phyloP scores from a whole-genome alignment of 371 early-diverging fungal genomes.

The Mortierella sp. region DNA sequence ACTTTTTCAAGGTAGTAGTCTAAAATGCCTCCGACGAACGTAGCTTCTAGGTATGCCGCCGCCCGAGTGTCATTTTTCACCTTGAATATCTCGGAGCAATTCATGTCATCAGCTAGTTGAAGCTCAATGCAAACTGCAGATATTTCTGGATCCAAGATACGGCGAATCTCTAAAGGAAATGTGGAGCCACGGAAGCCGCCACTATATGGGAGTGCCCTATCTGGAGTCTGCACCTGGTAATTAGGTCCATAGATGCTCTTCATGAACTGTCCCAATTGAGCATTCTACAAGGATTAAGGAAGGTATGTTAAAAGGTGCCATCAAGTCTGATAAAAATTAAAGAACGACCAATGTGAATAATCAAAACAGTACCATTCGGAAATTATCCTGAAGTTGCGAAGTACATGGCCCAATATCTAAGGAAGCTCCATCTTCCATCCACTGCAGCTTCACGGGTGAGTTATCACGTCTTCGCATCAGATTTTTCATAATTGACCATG shows the following conservation, averaged over 20 bases:
- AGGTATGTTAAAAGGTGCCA: background rate
- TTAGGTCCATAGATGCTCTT: slow-evolving; percentile 66
- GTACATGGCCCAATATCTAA: slow-evolving; percentile 69
- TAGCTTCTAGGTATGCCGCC: slow-evolving; percentile 58
- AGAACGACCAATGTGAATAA: background rate
- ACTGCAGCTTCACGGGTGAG: slow-evolving; percentile 56
- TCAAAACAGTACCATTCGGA: slow-evolving; percentile 63
- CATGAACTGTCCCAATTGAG: slow-evolving; percentile 65
- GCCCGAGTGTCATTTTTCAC: slow-evolving; percentile 25
- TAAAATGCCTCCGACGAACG: slow-evolving; percentile 58
- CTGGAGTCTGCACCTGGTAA: slow-evolving; percentile 39
- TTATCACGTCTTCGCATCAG: slow-evolving; percentile 63
- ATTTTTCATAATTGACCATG: slow-evolving; percentile 70
- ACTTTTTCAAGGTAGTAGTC: slow-evolving; percentile 56
- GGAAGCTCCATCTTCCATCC: slow-evolving; percentile 53
- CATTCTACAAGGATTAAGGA: slow-evolving; percentile 54
- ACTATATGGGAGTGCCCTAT: slow-evolving; percentile 40
- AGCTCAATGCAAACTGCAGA: slow-evolving; percentile 62
- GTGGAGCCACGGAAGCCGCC: slow-evolving; percentile 28
- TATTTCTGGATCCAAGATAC: slow-evolving; percentile 57
- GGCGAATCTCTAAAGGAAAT: slow-evolving; percentile 41
- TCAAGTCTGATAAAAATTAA: background rate
- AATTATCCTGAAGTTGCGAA: slow-evolving; percentile 70
- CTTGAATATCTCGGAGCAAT: slow-evolving; percentile 7
- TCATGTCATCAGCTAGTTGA: slow-evolving; percentile 12